A percentile compares a stretch with the other conserved stretches of the same genome.
Evolutionary conservation across 2,329 filamentous ascomycete genomes (phyloP).

Genomic region (Colletotrichum sp.): DNA sequence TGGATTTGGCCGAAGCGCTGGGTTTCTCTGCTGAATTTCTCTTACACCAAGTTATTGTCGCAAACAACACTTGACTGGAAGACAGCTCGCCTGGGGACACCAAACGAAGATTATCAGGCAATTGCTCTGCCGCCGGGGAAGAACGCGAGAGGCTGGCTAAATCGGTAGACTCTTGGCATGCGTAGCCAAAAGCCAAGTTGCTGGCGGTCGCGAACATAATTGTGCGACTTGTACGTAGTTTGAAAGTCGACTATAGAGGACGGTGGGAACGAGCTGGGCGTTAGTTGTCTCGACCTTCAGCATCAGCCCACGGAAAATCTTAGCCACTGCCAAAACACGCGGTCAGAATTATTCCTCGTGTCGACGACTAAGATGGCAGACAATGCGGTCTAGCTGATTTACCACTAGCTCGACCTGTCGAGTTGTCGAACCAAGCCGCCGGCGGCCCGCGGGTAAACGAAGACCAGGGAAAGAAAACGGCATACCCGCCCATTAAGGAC

Average conservation of each 20-base stretch:
- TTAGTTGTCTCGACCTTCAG: background rate
- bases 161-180: background rate
- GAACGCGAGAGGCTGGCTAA: background rate
- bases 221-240: background rate
- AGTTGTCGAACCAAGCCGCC: background rate
- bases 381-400: background rate
- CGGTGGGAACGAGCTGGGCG: background rate
- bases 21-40: conserved; percentile 17
- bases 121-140: background rate
- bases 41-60: conserved; percentile 18
- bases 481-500: background rate
- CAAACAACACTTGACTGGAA: background rate
- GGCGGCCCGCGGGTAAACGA: background rate
- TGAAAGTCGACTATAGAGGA: background rate
- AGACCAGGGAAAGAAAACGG: background rate
- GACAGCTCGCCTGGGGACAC: background rate
- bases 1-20: conserved; percentile 14
- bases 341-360: background rate
- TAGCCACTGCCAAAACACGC: background rate
- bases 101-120: background rate
- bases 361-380: background rate
- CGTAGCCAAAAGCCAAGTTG: background rate
- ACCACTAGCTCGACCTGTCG: background rate
- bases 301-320: background rate
- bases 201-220: background rate